Evolutionary conservation across 2,329 filamentous ascomycete genomes (phyloP).

Genomic region (Celoporthe dispersa): DNA sequence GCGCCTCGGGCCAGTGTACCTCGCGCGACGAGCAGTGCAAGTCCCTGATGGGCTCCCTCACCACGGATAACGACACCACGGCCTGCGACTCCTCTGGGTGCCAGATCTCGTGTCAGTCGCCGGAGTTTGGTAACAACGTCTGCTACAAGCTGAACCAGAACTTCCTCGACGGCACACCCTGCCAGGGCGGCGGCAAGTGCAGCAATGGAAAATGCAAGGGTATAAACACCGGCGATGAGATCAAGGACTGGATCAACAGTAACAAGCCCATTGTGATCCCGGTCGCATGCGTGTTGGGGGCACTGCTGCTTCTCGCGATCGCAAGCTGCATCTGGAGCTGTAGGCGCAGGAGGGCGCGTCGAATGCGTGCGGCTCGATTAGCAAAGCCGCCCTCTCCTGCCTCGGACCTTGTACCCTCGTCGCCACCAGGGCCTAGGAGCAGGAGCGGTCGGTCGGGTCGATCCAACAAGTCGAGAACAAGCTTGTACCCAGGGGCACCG

Average conservation of each 20-base stretch:
- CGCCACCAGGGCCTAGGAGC: constrained; percentile 25
- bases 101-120: constrained; percentile 74
- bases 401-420: constrained; percentile 17
- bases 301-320: constrained; percentile 71
- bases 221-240: constrained; percentile 69
- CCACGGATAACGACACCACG: constrained; percentile 74
- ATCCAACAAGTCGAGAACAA: not conserved
- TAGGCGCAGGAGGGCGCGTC: constrained; percentile 16
- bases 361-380: not conserved
- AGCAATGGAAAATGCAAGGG: constrained; percentile 78
- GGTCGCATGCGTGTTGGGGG: constrained; percentile 72
- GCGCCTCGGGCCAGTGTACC: constrained; percentile 93
- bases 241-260: constrained; percentile 74
- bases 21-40: constrained; percentile 89
- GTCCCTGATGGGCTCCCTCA: constrained; percentile 77
- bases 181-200: constrained; percentile 80
- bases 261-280: constrained; percentile 86
- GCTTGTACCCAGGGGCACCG: constrained; percentile 18
- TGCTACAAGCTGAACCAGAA: constrained; percentile 85
- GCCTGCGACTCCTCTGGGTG: constrained; percentile 79
- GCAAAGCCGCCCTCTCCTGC: constrained; percentile 6
- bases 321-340: constrained; percentile 61
- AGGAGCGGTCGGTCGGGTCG: not conserved
- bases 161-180: constrained; percentile 90
- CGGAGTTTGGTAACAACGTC: constrained; percentile 65